phyloP scores from a whole-genome alignment of 2,329 filamentous ascomycete genomes.

The Macrophomina tecta region DNA sequence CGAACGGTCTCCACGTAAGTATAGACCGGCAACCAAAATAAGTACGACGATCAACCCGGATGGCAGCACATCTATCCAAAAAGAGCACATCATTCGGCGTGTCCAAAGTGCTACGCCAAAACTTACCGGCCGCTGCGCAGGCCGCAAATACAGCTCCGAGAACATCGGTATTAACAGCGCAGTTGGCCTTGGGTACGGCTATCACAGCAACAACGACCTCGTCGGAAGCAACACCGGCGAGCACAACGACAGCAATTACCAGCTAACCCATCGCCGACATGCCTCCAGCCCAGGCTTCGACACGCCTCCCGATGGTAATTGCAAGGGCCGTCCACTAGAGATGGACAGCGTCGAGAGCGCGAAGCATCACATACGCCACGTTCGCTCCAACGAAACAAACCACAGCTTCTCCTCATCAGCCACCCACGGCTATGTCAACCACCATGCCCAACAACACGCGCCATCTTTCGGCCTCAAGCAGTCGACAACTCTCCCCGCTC shows the following conservation, averaged over 20 bases:
- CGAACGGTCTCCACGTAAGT: constrained; percentile 53
- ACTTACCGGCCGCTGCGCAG: not conserved
- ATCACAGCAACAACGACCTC: constrained; percentile 10
- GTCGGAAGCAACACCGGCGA: constrained; percentile 39
- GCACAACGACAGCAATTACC: constrained; percentile 30
- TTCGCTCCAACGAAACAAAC: constrained; percentile 41
- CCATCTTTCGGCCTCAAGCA: constrained; percentile 9
- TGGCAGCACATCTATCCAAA: constrained; percentile 15
- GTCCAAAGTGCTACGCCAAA: constrained; percentile 18
- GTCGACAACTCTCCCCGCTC: not conserved
- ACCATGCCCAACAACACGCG: not conserved
- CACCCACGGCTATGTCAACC: not conserved
- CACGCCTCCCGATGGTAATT: constrained; percentile 39
- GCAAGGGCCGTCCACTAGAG: constrained; percentile 1
- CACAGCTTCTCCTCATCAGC: constrained; percentile 14
- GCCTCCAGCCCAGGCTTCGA: constrained; percentile 21
- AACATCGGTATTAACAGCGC: constrained; percentile 21
- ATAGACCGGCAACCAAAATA: constrained; percentile 32
- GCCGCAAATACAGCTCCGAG: constrained; percentile 9
- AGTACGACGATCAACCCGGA: constrained; percentile 25
- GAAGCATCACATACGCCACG: constrained; percentile 38
- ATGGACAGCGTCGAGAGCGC: constrained; percentile 29
- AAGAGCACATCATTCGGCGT: constrained; percentile 22
- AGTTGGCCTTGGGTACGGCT: constrained; percentile 23
- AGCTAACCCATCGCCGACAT: not conserved